Percentiles rank a stretch among this genome's conserved stretches.
These are phyloP conservation scores for Setomelanomma holmii DNA, from an alignment of 2,329 filamentous ascomycete species.

Conservation along the genomic window DNA sequence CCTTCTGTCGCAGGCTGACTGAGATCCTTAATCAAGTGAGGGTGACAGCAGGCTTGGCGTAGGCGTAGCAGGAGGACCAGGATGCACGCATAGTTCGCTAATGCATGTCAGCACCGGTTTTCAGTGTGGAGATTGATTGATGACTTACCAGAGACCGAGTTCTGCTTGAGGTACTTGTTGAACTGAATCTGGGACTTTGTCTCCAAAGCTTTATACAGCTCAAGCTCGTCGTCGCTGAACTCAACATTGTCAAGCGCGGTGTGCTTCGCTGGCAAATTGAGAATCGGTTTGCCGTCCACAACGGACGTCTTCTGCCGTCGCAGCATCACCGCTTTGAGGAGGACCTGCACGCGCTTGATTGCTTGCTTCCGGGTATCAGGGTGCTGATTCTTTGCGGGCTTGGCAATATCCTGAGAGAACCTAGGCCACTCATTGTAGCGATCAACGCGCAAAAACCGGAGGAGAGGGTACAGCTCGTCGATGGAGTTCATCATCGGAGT, in stretches of 20 bases:
- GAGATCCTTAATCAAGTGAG: slow-evolving; percentile 73
- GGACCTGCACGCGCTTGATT: slow-evolving; percentile 74
- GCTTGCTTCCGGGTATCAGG: slow-evolving; percentile 52
- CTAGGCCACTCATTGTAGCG: slow-evolving; percentile 72
- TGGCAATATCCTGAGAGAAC: slow-evolving; percentile 67
- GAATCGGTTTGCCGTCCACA: slow-evolving; percentile 80
- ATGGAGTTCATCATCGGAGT: slow-evolving; percentile 91
- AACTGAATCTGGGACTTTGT: slow-evolving; percentile 71
- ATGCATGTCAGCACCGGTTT: slow-evolving; percentile 6
- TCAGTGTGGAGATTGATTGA: background rate
- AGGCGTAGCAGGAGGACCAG: slow-evolving; percentile 80
- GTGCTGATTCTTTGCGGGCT: slow-evolving; percentile 52
- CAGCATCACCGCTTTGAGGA: slow-evolving; percentile 82
- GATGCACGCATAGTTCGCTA: slow-evolving; percentile 76
- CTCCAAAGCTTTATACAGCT: slow-evolving; percentile 72
- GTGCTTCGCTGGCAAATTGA: slow-evolving; percentile 70
- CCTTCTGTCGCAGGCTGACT: slow-evolving; percentile 68
- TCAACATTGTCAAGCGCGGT: slow-evolving; percentile 67
- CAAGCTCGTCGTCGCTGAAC: slow-evolving; percentile 70
- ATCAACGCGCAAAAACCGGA: slow-evolving; percentile 77
- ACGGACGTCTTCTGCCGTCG: slow-evolving; percentile 80
- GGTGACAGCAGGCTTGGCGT: slow-evolving; percentile 83
- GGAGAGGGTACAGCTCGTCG: slow-evolving; percentile 76
- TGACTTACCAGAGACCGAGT: slow-evolving; percentile 64
- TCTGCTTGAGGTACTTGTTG: slow-evolving; percentile 76